These are phyloP conservation scores for Amanita exitialis DNA, from an alignment of 768 basidiomycete species.

Conservation along the genomic window DNA sequence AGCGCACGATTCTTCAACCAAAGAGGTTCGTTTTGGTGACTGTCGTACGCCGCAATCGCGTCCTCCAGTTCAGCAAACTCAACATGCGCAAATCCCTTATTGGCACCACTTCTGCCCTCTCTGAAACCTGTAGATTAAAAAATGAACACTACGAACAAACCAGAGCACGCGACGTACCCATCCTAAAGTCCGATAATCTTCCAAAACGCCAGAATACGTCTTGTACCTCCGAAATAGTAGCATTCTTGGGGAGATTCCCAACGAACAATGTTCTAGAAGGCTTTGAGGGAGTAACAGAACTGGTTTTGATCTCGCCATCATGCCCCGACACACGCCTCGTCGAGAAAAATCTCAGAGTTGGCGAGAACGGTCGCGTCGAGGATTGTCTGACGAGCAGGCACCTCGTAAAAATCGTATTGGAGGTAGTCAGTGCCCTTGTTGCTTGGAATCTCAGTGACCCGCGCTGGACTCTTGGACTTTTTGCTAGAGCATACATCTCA, in stretches of 20 bases:
- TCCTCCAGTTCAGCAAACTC: neutral
- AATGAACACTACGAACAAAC: constrained; percentile 14
- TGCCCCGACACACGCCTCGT: neutral
- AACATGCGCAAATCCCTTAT: neutral
- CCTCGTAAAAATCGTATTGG: neutral
- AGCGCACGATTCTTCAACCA: neutral
- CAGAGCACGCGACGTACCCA: constrained; percentile 27
- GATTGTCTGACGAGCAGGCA: neutral
- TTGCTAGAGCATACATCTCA: neutral
- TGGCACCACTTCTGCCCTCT: neutral
- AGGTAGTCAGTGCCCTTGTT: neutral
- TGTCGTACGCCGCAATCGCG: neutral
- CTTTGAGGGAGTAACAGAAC: neutral
- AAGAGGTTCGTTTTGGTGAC: neutral
- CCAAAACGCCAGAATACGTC: constrained; percentile 36
- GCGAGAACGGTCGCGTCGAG: neutral
- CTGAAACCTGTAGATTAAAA: neutral
- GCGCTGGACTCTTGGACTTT: neutral
- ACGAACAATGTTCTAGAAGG: constrained; percentile 33
- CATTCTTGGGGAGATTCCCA: constrained; percentile 43
- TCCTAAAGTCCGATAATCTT: constrained; percentile 20
- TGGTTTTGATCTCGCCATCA: neutral
- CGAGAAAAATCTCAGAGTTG: neutral
- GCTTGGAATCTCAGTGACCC: neutral
- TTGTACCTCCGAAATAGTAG: constrained; percentile 28